A percentile compares a stretch with the other conserved stretches of the same genome.
These are phyloP conservation scores for Aspergillus sergii DNA, from an alignment of 2,329 filamentous ascomycete genomes.

Conservation along the genomic window DNA sequence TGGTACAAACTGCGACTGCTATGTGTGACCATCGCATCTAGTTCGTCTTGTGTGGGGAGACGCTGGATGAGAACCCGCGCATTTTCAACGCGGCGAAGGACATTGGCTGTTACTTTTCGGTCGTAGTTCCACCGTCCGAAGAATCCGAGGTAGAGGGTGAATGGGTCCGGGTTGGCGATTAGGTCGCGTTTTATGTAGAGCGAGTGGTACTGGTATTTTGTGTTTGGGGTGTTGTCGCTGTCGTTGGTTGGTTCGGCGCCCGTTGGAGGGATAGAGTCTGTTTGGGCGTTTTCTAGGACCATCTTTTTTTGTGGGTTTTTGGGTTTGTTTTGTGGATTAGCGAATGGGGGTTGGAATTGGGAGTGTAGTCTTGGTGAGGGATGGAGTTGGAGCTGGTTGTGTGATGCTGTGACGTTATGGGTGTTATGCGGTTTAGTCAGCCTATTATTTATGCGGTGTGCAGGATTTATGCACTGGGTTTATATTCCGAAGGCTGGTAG, in stretches of 20 bases:
- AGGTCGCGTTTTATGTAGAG: constrained; percentile 27
- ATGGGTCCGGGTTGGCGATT: constrained; percentile 26
- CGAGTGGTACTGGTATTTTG: constrained; percentile 9
- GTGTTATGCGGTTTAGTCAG: background rate
- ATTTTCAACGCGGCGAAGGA: constrained; percentile 23
- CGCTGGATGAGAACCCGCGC: constrained; percentile 28
- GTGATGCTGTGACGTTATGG: background rate
- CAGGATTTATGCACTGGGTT: background rate
- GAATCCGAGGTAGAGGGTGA: constrained; percentile 34
- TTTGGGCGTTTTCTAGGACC: constrained; percentile 27
- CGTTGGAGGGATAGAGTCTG: constrained; percentile 18
- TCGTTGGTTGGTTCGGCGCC: background rate
- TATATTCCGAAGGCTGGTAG: too few relatives aligned
- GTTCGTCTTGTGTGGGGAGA: constrained; percentile 35
- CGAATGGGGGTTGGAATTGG: background rate
- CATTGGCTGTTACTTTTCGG: constrained; percentile 1
- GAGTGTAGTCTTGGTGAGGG: background rate
- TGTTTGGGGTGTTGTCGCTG: constrained; percentile 3
- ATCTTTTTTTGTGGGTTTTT: constrained; percentile 15
- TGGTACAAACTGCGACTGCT: constrained; percentile 25
- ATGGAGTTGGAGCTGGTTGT: background rate
- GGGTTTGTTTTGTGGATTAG: background rate
- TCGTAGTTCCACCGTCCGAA: constrained; percentile 25
- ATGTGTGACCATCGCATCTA: constrained; percentile 34
- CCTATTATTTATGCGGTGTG: background rate